A percentile compares a stretch with the other conserved stretches of the same genome.
Evolutionary conservation across 1,284 basidiomycete species (phyloP).

Genomic region (Porogramme epimiltina): DNA sequence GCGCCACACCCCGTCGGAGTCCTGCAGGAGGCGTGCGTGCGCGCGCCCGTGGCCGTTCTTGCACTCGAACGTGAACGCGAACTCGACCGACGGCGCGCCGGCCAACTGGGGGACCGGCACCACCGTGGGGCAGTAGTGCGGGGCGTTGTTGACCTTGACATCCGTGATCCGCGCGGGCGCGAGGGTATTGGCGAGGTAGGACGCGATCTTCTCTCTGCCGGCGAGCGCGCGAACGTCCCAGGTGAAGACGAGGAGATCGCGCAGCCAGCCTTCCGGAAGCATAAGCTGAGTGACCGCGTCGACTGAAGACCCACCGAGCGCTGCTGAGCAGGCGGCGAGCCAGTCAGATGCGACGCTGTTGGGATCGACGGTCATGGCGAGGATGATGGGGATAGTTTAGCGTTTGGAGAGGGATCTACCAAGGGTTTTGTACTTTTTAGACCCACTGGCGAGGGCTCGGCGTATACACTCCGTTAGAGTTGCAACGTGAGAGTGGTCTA

Average conservation of each 20-base stretch:
- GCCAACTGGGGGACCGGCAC: slow-evolving; percentile 17
- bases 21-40: slow-evolving; percentile 34
- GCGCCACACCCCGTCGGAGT: slow-evolving; percentile 9
- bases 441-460: no score
- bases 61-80: slow-evolving; percentile 44
- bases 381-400: not conserved
- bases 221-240: slow-evolving; percentile 65
- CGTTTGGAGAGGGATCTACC: no score
- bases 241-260: slow-evolving; percentile 60
- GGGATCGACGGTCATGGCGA: slow-evolving; percentile 9
- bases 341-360: slow-evolving; percentile 39
- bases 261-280: slow-evolving; percentile 45
- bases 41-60: slow-evolving; percentile 38
- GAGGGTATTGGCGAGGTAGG: slow-evolving; percentile 43
- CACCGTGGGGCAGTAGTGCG: slow-evolving; percentile 28
- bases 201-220: slow-evolving; percentile 38
- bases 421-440: no score
- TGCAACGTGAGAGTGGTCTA: no score
- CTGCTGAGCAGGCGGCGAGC: slow-evolving; percentile 42
- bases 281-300: not conserved
- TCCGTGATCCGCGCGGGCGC: slow-evolving; percentile 24
- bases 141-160: slow-evolving; percentile 32
- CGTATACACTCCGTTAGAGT: no score
- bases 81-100: slow-evolving; percentile 16
- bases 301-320: slow-evolving; percentile 27